Evolutionary conservation across 345 rosid species (phyloP).

Genomic region (Pseudoturritis turrita): DNA sequence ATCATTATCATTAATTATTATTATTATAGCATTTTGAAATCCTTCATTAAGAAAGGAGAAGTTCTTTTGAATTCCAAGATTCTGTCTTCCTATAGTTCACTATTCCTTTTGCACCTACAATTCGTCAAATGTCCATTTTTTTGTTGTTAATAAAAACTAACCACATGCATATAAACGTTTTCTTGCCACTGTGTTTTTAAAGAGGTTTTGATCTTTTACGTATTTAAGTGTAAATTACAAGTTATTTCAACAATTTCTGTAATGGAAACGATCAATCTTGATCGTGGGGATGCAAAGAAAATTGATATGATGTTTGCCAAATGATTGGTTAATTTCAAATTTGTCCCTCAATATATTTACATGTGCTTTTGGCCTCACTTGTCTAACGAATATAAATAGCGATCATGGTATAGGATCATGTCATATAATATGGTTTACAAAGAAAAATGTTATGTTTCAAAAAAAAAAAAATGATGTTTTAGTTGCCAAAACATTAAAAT

Average conservation of each 20-base stretch:
- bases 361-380: not conserved
- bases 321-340: not conserved
- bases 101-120: not conserved
- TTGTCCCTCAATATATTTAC: not conserved
- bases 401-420: not conserved
- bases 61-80: slow-evolving; percentile 16
- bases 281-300: not conserved
- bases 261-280: not conserved
- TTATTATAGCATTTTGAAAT: slow-evolving; percentile 5
- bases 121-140: not conserved
- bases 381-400: not conserved
- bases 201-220: too few species aligned
- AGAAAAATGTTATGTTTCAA: too few species aligned
- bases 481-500: not conserved
- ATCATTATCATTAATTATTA: not conserved
- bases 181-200: too few species aligned
- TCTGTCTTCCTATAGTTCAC: not conserved
- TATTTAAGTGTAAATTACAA: too few species aligned
- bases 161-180: too few species aligned
- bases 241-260: not conserved
- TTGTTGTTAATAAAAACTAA: not conserved
- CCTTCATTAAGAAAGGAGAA: not conserved
- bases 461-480: not conserved
- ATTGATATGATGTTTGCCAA: slow-evolving; percentile 7
- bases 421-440: not conserved